These are phyloP conservation scores for Taiwanofungus camphoratus DNA, from an alignment of 1,284 basidiomycete genomes.

Conservation along the genomic window DNA sequence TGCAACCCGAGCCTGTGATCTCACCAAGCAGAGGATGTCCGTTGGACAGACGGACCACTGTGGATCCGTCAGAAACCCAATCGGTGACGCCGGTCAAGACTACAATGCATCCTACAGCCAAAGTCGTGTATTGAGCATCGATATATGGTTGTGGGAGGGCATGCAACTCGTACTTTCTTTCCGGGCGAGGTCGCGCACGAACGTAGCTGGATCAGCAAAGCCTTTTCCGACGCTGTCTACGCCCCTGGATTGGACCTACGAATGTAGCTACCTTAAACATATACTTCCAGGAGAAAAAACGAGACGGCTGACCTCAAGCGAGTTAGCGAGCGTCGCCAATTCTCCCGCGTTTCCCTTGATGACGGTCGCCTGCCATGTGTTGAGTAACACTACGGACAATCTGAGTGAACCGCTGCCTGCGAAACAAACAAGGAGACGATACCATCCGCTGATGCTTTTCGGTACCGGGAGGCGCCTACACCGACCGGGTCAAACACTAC, in stretches of 20 bases:
- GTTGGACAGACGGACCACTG: slow-evolving; percentile 67
- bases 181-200: slow-evolving; percentile 69
- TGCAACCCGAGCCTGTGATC: slow-evolving; percentile 90
- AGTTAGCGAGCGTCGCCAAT: slow-evolving; percentile 73
- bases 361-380: slow-evolving; percentile 82
- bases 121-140: background rate
- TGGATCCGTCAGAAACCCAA: slow-evolving; percentile 81
- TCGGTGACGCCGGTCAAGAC: slow-evolving; percentile 82
- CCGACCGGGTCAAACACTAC: slow-evolving; percentile 94
- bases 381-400: slow-evolving; percentile 62
- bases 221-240: slow-evolving; percentile 82
- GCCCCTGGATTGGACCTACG: slow-evolving; percentile 72
- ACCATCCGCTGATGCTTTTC: slow-evolving; percentile 56
- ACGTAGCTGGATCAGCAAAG: slow-evolving; percentile 68
- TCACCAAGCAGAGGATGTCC: slow-evolving; percentile 72
- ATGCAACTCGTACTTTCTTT: slow-evolving; percentile 59
- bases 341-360: slow-evolving; percentile 97
- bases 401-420: background rate
- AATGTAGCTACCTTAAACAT: background rate
- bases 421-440: slow-evolving; percentile 8
- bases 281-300: background rate
- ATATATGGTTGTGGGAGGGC: slow-evolving; percentile 3
- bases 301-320: slow-evolving; percentile 51
- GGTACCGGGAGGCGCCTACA: slow-evolving; percentile 77
- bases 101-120: slow-evolving; percentile 63